Evolutionary conservation across 108 stramenopile genomes (phyloP).

Genomic region (Cyclotella baltica): DNA sequence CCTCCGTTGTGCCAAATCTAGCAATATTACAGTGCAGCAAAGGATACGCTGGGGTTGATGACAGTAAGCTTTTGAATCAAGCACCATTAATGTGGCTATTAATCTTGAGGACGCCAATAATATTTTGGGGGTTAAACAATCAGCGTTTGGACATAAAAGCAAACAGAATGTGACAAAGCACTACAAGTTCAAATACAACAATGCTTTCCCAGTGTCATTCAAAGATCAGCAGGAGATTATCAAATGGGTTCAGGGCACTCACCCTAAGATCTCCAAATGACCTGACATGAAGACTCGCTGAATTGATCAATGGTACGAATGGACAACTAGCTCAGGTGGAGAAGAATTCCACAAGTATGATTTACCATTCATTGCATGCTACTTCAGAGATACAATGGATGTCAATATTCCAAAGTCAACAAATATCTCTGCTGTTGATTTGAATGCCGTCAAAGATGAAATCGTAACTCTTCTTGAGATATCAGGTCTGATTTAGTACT

Average conservation of each 20-base stretch:
- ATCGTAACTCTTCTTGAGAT: no score
- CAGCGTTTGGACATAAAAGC: neutral
- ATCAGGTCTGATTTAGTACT: no score
- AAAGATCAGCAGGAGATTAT: neutral
- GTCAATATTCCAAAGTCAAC: neutral
- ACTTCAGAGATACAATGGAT: neutral
- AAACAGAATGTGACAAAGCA: neutral
- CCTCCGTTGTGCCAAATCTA: no score
- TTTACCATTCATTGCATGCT: neutral
- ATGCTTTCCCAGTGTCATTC: neutral
- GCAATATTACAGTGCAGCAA: neutral
- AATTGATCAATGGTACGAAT: neutral
- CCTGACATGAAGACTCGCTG: neutral
- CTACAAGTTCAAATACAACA: neutral
- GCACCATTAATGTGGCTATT: neutral
- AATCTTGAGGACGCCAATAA: neutral
- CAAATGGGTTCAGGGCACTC: neutral
- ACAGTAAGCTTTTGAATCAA: neutral
- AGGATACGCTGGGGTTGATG: neutral
- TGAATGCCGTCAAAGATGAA: no score
- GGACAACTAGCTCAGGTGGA: neutral
- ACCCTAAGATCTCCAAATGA: neutral
- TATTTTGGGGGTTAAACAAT: neutral
- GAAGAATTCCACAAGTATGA: neutral
- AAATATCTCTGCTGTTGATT: neutral